Base-by-base conservation (phyloP, 2,329 filamentous ascomycete genomes). In the Aureobasidium sp. region DNA sequence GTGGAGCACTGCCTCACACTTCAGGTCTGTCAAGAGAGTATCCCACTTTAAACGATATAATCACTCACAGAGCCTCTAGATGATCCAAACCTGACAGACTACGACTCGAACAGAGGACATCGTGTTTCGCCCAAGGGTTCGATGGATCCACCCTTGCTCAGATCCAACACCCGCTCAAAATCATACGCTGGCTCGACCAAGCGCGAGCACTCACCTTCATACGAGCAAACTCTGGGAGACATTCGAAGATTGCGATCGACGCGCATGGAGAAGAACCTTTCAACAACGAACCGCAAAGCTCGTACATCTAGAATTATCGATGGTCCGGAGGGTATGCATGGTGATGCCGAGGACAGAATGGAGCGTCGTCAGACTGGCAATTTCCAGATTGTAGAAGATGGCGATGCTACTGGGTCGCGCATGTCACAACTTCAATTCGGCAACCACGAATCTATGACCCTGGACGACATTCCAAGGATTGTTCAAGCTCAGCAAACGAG, bases 381-480 rank as follows among this genome's bases (percentile, higher is more conserved):
- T 32, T 85, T 90, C 67, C 84, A 88, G 58, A 90, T 93, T 60
- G 82, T 91, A 1, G 88, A 94, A 64, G 89, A 94, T 61, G 79
- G 80, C 44, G 85, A 88, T 60, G 74, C 74, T 27, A 81, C 83
- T 59, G 80, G 83, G 45, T 78, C 81, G 16, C 60, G 64, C 17
- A 79, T 84, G 27, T 84, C 86, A 14, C 88, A 91, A 62, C 78
- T 90, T 61, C 91, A 90, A 64, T 90, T 98, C 64, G 89, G 89
- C 30, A 84, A 90, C 60, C 86, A 91, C 64, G 90, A 97, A 69
- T 89, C 89, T 21, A 80, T 98, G 57, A 96, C 91, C 0, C 74
- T 98, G 54, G 93, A 98, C 64, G 93, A 98, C 64, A 97, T 98
- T 61, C 90, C 93, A 7, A 81, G 93, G 58, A 95, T 98, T 63